A percentile compares a stretch with the other conserved stretches of the same genome.
phyloP scores from a whole-genome alignment of 1,284 basidiomycete species.

The Cutaneotrichosporon daszewskae region DNA sequence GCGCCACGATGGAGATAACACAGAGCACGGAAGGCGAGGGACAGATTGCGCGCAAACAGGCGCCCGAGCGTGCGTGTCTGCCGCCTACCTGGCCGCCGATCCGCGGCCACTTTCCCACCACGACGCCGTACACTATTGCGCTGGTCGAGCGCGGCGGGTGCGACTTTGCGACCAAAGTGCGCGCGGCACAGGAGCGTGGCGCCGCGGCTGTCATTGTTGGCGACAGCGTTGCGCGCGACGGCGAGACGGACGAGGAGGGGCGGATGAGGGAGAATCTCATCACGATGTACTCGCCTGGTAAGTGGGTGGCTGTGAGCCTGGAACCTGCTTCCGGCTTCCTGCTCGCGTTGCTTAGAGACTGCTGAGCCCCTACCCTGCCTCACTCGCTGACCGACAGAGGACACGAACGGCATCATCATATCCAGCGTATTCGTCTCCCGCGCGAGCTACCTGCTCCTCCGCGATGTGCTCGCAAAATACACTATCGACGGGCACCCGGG shows the following conservation, averaged over 20 bases:
- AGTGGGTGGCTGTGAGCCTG: slow-evolving; percentile 8
- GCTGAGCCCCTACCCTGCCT: too few relatives aligned
- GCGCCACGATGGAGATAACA: too few relatives aligned
- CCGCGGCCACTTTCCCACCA: slow-evolving; percentile 14
- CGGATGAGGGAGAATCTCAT: slow-evolving; percentile 71
- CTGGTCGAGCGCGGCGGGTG: slow-evolving; percentile 79
- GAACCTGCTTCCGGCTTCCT: too few relatives aligned
- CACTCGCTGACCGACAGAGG: slow-evolving; percentile 34
- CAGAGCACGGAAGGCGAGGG: too few relatives aligned
- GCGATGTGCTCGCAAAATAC: slow-evolving; percentile 35
- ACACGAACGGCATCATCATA: slow-evolving; percentile 48
- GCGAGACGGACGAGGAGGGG: slow-evolving; percentile 53
- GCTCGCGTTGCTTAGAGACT: too few relatives aligned
- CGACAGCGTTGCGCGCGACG: slow-evolving; percentile 50
- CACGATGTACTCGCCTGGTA: slow-evolving; percentile 78
- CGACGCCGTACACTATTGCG: slow-evolving; percentile 55
- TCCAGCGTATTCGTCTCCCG: slow-evolving; percentile 50
- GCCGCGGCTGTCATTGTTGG: slow-evolving; percentile 83
- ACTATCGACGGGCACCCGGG: slow-evolving; percentile 21
- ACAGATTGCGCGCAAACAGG: too few relatives aligned
- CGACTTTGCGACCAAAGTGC: slow-evolving; percentile 78
- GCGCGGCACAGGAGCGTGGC: slow-evolving; percentile 75
- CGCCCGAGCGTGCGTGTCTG: slow-evolving; percentile 22
- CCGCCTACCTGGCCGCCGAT: slow-evolving; percentile 24
- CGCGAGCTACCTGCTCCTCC: slow-evolving; percentile 45